phyloP scores from a whole-genome alignment of 2,329 filamentous ascomycete genomes.

The Hypoxylon sp. region DNA sequence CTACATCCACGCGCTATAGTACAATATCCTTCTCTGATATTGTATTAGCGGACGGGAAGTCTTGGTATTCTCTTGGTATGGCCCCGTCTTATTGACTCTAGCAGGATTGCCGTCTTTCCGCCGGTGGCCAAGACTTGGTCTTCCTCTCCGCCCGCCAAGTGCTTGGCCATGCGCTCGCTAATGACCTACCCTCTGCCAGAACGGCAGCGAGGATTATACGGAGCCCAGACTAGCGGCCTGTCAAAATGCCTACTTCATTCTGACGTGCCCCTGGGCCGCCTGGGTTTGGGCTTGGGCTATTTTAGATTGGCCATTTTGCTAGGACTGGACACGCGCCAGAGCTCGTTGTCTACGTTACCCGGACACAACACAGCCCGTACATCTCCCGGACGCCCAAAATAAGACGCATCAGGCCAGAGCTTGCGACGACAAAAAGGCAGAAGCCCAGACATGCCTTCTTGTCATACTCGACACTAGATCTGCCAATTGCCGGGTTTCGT shows the following conservation, averaged over 20 bases:
- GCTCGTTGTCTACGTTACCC: no score
- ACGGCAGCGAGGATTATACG: conserved; percentile 25
- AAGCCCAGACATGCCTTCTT: conserved; percentile 10
- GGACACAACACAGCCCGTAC: no score
- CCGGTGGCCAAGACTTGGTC: conserved; percentile 44
- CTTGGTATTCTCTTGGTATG: conserved; percentile 33
- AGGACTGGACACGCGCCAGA: no score
- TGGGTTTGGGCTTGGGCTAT: background rate
- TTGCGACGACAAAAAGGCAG: background rate
- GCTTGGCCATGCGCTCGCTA: conserved; percentile 37
- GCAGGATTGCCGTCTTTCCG: conserved; percentile 35
- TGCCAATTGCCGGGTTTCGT: conserved; percentile 7
- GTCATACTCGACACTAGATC: conserved; percentile 4
- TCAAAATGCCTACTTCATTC: conserved; percentile 9
- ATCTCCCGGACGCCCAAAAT: conserved; percentile 1
- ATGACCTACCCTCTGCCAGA: conserved; percentile 11
- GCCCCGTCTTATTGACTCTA: conserved; percentile 15
- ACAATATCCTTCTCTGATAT: conserved; percentile 2
- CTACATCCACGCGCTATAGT: background rate
- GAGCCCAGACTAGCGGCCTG: conserved; percentile 8
- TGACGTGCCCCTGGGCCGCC: background rate
- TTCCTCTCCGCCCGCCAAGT: conserved; percentile 47
- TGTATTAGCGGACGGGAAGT: conserved; percentile 35
- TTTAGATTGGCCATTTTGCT: conserved; percentile 1
- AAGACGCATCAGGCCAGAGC: background rate